A percentile compares a stretch with the other conserved stretches of the same genome.
Conservation (phyloP, 2,329 filamentous ascomycete species). For the Acrodontium crateriforme region DNA sequence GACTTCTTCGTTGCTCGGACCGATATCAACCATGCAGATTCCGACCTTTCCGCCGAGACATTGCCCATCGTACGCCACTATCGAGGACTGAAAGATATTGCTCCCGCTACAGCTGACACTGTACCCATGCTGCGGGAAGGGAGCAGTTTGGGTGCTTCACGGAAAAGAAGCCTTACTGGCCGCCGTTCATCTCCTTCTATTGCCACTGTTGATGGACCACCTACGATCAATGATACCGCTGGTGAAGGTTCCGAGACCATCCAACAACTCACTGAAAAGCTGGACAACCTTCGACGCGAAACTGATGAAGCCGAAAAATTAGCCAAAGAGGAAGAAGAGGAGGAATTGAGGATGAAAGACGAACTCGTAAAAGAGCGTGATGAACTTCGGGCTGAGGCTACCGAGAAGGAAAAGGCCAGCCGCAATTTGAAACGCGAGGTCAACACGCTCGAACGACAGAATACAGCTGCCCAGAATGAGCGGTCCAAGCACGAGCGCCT, state of each 20-base stretch:
- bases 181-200: conserved; percentile 55
- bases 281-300: conserved; percentile 69
- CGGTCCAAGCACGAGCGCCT: conserved; percentile 63
- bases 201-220: conserved; percentile 21
- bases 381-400: conserved; percentile 60
- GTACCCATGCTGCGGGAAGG: conserved; percentile 53
- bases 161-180: conserved; percentile 54
- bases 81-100: conserved; percentile 29
- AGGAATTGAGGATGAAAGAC: conserved; percentile 31
- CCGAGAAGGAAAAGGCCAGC: conserved; percentile 83
- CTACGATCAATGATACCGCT: conserved; percentile 26
- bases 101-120: conserved; percentile 51
- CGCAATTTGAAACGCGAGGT: conserved; percentile 72
- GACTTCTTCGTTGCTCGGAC: conserved; percentile 27
- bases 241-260: conserved; percentile 53
- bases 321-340: conserved; percentile 47
- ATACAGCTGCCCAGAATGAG: conserved; percentile 65
- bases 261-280: conserved; percentile 64
- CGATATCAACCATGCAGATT: conserved; percentile 17
- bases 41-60: conserved; percentile 35
- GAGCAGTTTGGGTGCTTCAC: conserved; percentile 36
- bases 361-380: conserved; percentile 62
- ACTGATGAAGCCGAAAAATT: conserved; percentile 64
- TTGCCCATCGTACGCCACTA: conserved; percentile 38
- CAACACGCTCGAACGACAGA: conserved; percentile 64